These are phyloP conservation scores for Fraxinus floribunda DNA, from an alignment of 305 asterid genomes.

Conservation along the genomic window DNA sequence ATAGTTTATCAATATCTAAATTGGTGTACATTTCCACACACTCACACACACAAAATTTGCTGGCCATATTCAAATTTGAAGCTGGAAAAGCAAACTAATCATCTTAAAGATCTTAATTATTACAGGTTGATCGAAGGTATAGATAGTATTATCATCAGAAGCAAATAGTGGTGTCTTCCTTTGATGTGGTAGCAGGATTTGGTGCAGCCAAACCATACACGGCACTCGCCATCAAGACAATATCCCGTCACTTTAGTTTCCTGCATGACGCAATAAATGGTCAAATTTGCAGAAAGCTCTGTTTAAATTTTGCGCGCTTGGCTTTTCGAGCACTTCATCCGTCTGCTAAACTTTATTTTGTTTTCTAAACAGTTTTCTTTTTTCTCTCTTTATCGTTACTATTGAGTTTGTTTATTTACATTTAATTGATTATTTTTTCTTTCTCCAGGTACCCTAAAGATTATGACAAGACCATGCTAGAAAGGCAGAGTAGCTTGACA, in stretches of 20 bases:
- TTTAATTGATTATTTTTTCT: constrained; percentile 17
- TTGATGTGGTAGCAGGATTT: constrained; percentile 69
- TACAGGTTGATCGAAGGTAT: constrained; percentile 80
- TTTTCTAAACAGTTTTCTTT: neutral
- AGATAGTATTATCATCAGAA: constrained; percentile 79
- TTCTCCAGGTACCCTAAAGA: constrained; percentile 77
- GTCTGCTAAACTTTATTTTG: constrained; percentile 22
- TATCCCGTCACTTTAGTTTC: constrained; percentile 81
- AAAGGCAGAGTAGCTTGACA: constrained; percentile 89
- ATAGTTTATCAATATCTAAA: neutral
- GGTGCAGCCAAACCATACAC: constrained; percentile 88
- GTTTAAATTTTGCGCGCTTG: constrained; percentile 81
- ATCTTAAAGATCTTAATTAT: neutral
- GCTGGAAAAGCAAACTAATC: neutral
- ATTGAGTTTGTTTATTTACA: neutral
- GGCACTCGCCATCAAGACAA: constrained; percentile 79
- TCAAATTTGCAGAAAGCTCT: constrained; percentile 68
- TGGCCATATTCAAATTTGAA: neutral
- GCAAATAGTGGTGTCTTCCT: constrained; percentile 79
- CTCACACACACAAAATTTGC: neutral
- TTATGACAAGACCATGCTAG: constrained; percentile 89
- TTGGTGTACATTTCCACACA: neutral
- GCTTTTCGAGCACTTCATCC: constrained; percentile 95
- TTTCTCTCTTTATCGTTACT: neutral
- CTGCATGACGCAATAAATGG: constrained; percentile 70